Percentiles rank a stretch among this genome's conserved stretches.
Conservation (phyloP, 306 rosid genomes). For the Glycine tomentella region DNA sequence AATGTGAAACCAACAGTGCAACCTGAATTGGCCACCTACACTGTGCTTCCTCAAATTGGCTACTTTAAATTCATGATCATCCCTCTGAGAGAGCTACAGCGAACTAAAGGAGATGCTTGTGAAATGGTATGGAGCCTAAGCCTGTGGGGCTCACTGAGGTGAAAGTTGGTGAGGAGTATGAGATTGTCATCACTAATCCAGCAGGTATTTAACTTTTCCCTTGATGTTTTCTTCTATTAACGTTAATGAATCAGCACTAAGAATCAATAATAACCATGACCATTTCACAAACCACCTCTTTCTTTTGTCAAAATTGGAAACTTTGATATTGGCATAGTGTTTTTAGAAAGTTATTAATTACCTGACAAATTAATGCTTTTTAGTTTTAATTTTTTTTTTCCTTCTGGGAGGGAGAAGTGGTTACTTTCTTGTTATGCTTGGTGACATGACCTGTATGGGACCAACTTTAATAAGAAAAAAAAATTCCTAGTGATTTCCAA, state of each 20-base stretch:
- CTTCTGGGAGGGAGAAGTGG: not conserved
- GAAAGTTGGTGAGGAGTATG: slow-evolving; percentile 77
- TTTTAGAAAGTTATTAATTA: not conserved
- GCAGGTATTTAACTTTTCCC: slow-evolving; percentile 67
- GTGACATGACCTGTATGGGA: slow-evolving; percentile 46
- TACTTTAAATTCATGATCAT: slow-evolving; percentile 90
- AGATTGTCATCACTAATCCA: slow-evolving; percentile 65
- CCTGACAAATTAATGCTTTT: not conserved
- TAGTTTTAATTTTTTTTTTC: not conserved
- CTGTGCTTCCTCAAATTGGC: slow-evolving; percentile 90
- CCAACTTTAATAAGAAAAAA: slow-evolving; percentile 8
- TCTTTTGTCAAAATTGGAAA: not conserved
- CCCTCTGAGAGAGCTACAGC: slow-evolving; percentile 52
- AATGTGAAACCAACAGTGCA: slow-evolving; percentile 75
- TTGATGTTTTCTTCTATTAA: not conserved
- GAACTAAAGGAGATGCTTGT: slow-evolving; percentile 16
- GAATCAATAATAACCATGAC: not conserved
- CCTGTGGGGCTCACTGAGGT: slow-evolving; percentile 81
- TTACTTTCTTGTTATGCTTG: slow-evolving; percentile 12
- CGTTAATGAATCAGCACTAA: not conserved
- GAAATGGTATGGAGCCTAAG: slow-evolving; percentile 45
- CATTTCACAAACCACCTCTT: not conserved
- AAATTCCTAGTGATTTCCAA: slow-evolving; percentile 16
- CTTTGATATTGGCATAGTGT: not conserved
- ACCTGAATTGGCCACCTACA: slow-evolving; percentile 73